Conservation (phyloP, 148 eudicot genomes). For the Mesembryanthemum crystallinum region DNA sequence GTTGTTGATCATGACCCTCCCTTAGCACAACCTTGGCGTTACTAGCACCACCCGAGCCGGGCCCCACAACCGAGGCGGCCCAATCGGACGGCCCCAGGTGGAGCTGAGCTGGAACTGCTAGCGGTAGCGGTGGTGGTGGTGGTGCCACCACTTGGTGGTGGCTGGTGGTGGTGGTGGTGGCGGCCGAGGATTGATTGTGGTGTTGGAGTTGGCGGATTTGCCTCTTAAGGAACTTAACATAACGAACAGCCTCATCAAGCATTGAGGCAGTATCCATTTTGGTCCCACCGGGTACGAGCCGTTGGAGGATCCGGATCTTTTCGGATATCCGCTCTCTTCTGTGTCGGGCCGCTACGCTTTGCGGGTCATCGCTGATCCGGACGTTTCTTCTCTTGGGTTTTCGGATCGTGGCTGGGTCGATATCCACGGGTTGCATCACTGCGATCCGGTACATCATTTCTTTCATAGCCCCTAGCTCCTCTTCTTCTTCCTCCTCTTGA, state of each 20-base stretch:
- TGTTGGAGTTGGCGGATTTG: conserved; percentile 62
- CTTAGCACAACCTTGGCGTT: conserved; percentile 15
- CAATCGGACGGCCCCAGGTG: conserved; percentile 1
- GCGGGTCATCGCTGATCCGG: conserved; percentile 80
- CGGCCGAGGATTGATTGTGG: not conserved
- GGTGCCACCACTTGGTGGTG: not conserved
- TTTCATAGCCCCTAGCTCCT: conserved; percentile 82
- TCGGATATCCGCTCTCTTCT: conserved; percentile 81
- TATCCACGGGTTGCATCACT: conserved; percentile 91
- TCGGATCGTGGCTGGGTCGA: conserved; percentile 74
- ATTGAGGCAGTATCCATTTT: conserved; percentile 96
- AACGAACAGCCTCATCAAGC: conserved; percentile 87
- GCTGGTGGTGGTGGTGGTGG: not conserved
- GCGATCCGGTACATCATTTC: conserved; percentile 98
- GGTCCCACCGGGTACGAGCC: conserved; percentile 88
- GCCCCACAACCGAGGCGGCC: conserved; percentile 1
- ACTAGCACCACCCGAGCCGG: too few relatives aligned
- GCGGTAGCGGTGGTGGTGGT: not conserved
- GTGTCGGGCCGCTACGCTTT: conserved; percentile 83
- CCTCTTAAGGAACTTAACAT: conserved; percentile 80
- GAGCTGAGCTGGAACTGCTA: too few relatives aligned
- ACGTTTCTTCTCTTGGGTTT: conserved; percentile 76
- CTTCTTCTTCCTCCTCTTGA: conserved; percentile 47
- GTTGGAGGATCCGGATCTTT: conserved; percentile 73
- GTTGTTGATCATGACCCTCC: conserved; percentile 9